phyloP scores from a whole-genome alignment of 352 stramenopile species.

The Bremia lactucae region DNA sequence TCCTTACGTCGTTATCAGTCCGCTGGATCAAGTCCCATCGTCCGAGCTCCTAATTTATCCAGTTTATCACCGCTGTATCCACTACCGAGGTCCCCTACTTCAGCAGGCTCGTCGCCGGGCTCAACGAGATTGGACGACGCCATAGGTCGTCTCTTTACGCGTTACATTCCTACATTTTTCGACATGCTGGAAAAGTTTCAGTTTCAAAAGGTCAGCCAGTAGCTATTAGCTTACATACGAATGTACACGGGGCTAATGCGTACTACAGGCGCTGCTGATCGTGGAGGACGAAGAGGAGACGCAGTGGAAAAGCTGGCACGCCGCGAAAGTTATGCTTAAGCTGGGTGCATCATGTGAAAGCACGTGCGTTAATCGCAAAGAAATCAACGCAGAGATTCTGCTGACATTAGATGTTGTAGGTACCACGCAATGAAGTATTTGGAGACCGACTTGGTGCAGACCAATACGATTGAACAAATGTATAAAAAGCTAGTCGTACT shows the following conservation, averaged over 20 bases:
- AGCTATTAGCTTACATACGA: neutral
- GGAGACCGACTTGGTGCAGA: constrained; percentile 35
- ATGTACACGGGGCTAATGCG: neutral
- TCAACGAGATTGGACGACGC: constrained; percentile 31
- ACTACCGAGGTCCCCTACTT: constrained; percentile 15
- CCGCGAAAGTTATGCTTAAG: constrained; percentile 44
- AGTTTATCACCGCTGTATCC: constrained; percentile 35
- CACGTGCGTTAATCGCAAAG: constrained; percentile 27
- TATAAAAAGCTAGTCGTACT: constrained; percentile 50
- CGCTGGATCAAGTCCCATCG: constrained; percentile 32
- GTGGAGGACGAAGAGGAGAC: constrained; percentile 31
- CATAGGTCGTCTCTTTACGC: constrained; percentile 35
- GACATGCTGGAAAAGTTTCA: constrained; percentile 51
- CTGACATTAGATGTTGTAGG: constrained; percentile 11
- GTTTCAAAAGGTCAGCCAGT: constrained; percentile 44
- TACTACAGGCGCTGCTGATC: constrained; percentile 26
- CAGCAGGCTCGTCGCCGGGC: constrained; percentile 11
- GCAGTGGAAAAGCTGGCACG: constrained; percentile 40
- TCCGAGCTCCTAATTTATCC: constrained; percentile 33
- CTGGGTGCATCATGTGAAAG: constrained; percentile 54
- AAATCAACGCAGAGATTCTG: neutral
- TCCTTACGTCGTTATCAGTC: constrained; percentile 20
- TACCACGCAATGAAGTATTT: constrained; percentile 67
- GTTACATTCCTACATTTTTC: constrained; percentile 45
- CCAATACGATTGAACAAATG: constrained; percentile 49